phyloP scores from a whole-genome alignment of 164 flowering plant genomes.

The Dillenia suffruticosa region DNA sequence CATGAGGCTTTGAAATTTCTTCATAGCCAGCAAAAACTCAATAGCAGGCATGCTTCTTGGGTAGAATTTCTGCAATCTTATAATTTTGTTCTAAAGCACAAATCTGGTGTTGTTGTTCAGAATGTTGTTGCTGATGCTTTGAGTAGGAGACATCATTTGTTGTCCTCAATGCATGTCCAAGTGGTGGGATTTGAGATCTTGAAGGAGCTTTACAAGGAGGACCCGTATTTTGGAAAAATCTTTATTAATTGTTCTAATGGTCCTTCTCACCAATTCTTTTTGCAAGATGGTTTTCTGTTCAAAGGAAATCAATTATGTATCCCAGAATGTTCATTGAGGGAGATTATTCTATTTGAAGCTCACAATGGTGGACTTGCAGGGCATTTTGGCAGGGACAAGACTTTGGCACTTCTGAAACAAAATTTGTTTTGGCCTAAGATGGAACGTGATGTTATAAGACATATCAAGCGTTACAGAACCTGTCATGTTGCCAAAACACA shows the following conservation, averaged over 20 bases:
- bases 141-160: not conserved
- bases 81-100: not conserved
- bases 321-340: not conserved
- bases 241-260: not conserved
- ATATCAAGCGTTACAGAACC: not conserved
- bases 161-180: not conserved
- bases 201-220: slow-evolving; percentile 1
- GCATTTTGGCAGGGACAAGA: not conserved
- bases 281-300: not conserved
- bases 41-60: not conserved
- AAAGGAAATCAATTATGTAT: not conserved
- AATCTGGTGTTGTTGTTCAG: not conserved
- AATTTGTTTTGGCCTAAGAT: slow-evolving; percentile 1
- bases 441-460: not conserved
- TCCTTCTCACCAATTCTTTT: not conserved
- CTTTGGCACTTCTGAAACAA: not conserved
- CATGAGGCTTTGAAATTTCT: slow-evolving; percentile 1
- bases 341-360: not conserved
- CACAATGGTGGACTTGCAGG: not conserved
- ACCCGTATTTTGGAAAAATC: not conserved
- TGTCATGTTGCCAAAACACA: not conserved
- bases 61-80: not conserved
- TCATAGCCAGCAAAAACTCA: not conserved
- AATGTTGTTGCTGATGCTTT: slow-evolving; percentile 4
- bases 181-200: slow-evolving; percentile 1